phyloP scores from a whole-genome alignment of 2,329 filamentous ascomycete genomes.

The Fusarium burgessii region DNA sequence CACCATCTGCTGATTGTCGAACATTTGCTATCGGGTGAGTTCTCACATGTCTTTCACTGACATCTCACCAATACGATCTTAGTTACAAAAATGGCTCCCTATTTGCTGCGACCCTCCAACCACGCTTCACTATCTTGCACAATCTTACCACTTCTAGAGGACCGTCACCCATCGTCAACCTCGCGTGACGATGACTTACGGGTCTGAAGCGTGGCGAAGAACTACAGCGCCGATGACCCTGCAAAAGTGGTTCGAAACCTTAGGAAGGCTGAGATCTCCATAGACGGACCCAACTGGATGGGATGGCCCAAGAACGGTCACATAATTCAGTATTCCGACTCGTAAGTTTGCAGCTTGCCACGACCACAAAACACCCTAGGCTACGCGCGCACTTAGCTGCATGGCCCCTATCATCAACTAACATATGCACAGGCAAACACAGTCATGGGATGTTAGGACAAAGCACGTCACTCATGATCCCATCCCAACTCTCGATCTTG shows the following conservation, averaged over 20 bases:
- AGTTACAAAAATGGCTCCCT: slow-evolving; percentile 97
- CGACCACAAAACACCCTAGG: slow-evolving; percentile 42
- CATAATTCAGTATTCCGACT: slow-evolving; percentile 91
- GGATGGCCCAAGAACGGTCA: slow-evolving; percentile 98
- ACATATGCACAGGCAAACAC: slow-evolving; percentile 76
- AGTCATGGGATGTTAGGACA: slow-evolving; percentile 97
- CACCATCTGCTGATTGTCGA: slow-evolving; percentile 88
- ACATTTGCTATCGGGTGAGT: slow-evolving; percentile 95
- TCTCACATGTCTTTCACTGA: not conserved
- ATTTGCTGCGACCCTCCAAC: slow-evolving; percentile 87
- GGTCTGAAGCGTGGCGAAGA: slow-evolving; percentile 96
- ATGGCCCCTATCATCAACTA: slow-evolving; percentile 48
- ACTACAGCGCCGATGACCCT: slow-evolving; percentile 74
- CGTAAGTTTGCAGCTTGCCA: slow-evolving; percentile 68
- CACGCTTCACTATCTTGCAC: slow-evolving; percentile 93
- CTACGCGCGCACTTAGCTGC: slow-evolving; percentile 62
- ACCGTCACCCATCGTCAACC: slow-evolving; percentile 86
- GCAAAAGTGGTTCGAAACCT: slow-evolving; percentile 91
- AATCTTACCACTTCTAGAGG: slow-evolving; percentile 86
- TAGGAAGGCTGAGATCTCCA: slow-evolving; percentile 79
- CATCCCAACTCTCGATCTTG: slow-evolving; percentile 85
- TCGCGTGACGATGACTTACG: slow-evolving; percentile 90
- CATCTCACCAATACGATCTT: slow-evolving; percentile 24
- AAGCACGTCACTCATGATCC: slow-evolving; percentile 93
- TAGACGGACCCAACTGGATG: slow-evolving; percentile 90